These are phyloP conservation scores for Saccharata proteae DNA, from an alignment of 2,329 filamentous ascomycete species.

Conservation along the genomic window DNA sequence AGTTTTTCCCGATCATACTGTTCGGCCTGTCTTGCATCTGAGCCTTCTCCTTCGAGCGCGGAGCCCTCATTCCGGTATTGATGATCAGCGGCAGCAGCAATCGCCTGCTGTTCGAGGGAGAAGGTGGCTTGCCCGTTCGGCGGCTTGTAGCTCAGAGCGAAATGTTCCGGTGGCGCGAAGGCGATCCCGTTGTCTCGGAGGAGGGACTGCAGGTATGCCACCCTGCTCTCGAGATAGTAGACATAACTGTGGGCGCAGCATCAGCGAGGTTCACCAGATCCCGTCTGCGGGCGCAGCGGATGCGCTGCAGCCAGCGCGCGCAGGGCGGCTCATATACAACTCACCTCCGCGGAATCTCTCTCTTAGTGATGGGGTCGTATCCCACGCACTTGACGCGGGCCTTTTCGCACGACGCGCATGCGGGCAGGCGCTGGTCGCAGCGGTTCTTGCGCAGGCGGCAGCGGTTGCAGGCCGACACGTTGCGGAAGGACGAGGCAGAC, in stretches of 20 bases:
- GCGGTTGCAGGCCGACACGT: slow-evolving; percentile 84
- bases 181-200: slow-evolving; percentile 57
- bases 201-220: slow-evolving; percentile 70
- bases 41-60: slow-evolving; percentile 11
- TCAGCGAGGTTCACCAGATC: slow-evolving; percentile 9
- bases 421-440: slow-evolving; percentile 85
- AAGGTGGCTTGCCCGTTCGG: slow-evolving; percentile 21
- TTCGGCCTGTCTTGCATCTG: slow-evolving; percentile 30
- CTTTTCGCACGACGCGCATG: slow-evolving; percentile 86
- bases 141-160: slow-evolving; percentile 35
- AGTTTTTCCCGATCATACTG: slow-evolving; percentile 48
- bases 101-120: slow-evolving; percentile 8
- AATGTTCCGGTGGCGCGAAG: slow-evolving; percentile 57
- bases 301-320: slow-evolving; percentile 2
- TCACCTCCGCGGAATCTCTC: slow-evolving; percentile 73
- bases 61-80: slow-evolving; percentile 14
- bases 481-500: slow-evolving; percentile 28
- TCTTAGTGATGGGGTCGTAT: slow-evolving; percentile 92
- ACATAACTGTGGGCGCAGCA: slow-evolving; percentile 54
- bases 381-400: slow-evolving; percentile 85
- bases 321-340: slow-evolving; percentile 11
- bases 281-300: slow-evolving; percentile 1
- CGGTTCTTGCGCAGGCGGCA: slow-evolving; percentile 87
- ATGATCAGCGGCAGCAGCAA: slow-evolving; percentile 8
- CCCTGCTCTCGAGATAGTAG: slow-evolving; percentile 80